Evolutionary conservation across 1,284 basidiomycete species (phyloP).

Genomic region (Cutaneotrichosporon arboriforme): DNA sequence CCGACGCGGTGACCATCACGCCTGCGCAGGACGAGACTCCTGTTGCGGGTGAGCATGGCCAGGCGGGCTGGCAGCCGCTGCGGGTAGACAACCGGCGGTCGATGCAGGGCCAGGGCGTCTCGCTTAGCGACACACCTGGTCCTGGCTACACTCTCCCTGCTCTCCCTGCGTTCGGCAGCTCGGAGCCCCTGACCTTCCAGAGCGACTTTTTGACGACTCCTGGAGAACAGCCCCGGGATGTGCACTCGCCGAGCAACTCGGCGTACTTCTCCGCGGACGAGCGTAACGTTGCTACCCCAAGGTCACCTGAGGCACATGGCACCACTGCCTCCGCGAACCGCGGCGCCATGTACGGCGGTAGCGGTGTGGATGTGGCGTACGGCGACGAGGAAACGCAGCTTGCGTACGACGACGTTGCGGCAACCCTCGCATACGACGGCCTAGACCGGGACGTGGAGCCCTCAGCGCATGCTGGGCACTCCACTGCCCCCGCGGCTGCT

Average conservation of each 20-base stretch:
- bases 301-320: too few relatives aligned
- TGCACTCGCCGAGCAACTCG: conserved; percentile 3
- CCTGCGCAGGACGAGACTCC: neutral
- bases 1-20: too few relatives aligned
- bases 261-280: conserved; percentile 9
- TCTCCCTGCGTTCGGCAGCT: conserved; percentile 1
- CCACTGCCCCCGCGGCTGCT: too few relatives aligned
- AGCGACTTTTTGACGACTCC: neutral
- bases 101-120: too few relatives aligned
- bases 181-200: conserved; percentile 2
- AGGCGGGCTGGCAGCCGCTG: conserved; percentile 12
- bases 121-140: neutral
- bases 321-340: neutral
- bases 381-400: neutral
- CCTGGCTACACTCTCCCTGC: conserved; percentile 2
- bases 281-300: too few relatives aligned
- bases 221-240: neutral
- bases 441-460: neutral
- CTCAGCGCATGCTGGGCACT: too few relatives aligned
- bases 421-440: neutral
- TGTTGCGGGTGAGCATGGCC: neutral
- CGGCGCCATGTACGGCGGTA: too few relatives aligned
- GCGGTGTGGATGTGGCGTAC: too few relatives aligned
- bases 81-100: neutral
- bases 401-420: neutral